A percentile compares a stretch with the other conserved stretches of the same genome.
These are phyloP conservation scores for Blastobotrys americana DNA, from an alignment of 805 yeast genomes.

Conservation along the genomic window DNA sequence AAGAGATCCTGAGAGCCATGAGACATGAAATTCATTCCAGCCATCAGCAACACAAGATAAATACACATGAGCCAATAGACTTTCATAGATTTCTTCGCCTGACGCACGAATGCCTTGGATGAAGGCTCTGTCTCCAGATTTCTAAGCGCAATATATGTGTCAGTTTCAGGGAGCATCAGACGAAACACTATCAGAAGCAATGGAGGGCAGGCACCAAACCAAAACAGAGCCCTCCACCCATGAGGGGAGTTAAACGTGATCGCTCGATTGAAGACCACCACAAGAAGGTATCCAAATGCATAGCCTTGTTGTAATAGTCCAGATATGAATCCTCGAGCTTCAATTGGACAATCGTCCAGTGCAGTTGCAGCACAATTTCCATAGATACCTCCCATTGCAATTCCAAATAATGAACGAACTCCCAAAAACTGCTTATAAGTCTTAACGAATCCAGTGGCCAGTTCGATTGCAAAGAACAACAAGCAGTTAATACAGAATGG, in stretches of 20 bases:
- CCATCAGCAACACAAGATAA: constrained; percentile 54
- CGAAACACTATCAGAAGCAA: constrained; percentile 54
- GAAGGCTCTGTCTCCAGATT: constrained; percentile 16
- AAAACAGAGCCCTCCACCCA: constrained; percentile 64
- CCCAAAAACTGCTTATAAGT: constrained; percentile 53
- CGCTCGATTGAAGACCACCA: constrained; percentile 60
- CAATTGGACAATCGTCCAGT: constrained; percentile 54
- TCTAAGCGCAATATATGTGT: constrained; percentile 37
- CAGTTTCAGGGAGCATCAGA: constrained; percentile 52
- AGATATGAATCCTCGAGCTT: constrained; percentile 53
- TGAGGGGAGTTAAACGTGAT: constrained; percentile 41
- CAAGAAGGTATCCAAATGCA: constrained; percentile 60
- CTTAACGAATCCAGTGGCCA: constrained; percentile 59
- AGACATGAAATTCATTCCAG: constrained; percentile 63
- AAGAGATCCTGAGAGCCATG: constrained; percentile 72
- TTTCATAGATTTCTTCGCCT: constrained; percentile 35
- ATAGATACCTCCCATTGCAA: constrained; percentile 66
- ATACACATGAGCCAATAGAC: constrained; percentile 54
- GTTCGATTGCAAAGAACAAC: constrained; percentile 48
- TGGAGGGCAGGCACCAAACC: constrained; percentile 69
- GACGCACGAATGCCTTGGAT: constrained; percentile 20
- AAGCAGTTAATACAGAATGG: constrained; percentile 49
- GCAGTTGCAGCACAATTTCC: constrained; percentile 63
- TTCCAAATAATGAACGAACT: constrained; percentile 58
- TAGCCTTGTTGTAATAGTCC: constrained; percentile 80